Evolutionary conservation across 768 basidiomycete species (phyloP), one percentile per base, ranked within the genome.

Genomic region (Pleurotus giganteus): DNA sequence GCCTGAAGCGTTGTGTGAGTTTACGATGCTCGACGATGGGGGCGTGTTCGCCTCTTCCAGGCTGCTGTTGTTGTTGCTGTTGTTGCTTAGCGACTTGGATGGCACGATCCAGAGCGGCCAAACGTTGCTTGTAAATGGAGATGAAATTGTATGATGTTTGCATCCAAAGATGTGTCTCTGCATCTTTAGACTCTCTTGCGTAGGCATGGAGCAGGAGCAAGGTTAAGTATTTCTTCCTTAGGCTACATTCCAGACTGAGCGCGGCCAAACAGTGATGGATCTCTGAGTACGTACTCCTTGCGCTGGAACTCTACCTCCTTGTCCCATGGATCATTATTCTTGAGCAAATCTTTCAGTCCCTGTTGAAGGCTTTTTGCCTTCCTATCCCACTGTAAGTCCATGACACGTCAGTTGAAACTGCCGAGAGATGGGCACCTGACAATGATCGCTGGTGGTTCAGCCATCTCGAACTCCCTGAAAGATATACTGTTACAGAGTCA

Each of bases 101-200:
- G 13, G 72, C 69, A 36, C 77, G 82, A 71, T 94, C 91, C 52
- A 92, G 78, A 0, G 74, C 68, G 37, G 83, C 70, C 63, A 95
- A 82, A 44, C 78, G 83, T 58, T 87, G 80, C 68, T 94, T 94
- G 77, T 92, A 95, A 21, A 80, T 76, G 13, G 87, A 74, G 59
- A 96, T 96, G 71, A 93, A 83, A 34, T 82, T 78, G 70, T 96
- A 90, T 32, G 91, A 89, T 0, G 94, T 95, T 65, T 92, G 88
- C 84, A 94, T 91, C 93, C 94, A 96, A 7, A 96, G 79, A 59
- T 89, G 85, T 27, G 81, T 89, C 65, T 94, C 89, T 37, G 82
- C 83, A 71, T 91, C 88, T 65, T 86, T 85, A 45, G 86, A 84
- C 68, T 91, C 89, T 46, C 77, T 80, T 39, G 87, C 78, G 62